Base-by-base conservation (phyloP, 805 yeast genomes). In the Metschnikowia similis region DNA sequence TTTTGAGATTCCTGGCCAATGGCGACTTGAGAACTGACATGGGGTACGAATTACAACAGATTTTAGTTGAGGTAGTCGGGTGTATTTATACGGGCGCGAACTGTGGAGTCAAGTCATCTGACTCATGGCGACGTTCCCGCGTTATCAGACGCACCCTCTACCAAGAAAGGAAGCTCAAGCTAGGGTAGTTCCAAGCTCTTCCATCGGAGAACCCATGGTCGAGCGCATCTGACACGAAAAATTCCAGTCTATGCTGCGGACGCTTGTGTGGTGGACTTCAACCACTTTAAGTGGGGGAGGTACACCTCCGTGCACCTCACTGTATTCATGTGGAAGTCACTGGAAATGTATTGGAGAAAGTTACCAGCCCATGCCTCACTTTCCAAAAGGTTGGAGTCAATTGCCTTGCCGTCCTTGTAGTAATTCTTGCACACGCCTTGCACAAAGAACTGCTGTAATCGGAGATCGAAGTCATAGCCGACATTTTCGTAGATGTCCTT, bases 1-100 rank as follows among this genome's bases (percentile, higher is more conserved):
- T 81, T 58, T 84, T 87, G 50, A 90, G 70, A 35, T 80, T 77
- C 60, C 83, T 80, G 16, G 80, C 56, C 48, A 85, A 67, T 35
- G 77, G 78, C 8, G 66, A 52, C 51, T 69, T 72, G 40, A 60
- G 58, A 6, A 63, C 64, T 11, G 65, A 56, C 60, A 57, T 44
- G 35, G 27, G 26, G 10, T 16, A 14, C 26, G 47, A 26, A 8
- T 41, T 21, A 21, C 21, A 21, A 21, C 21, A 21, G 21, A 21
- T 21, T 21, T 5, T 11, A 11, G 44, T 11, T 41, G 8, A 8
- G 10, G n/a, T 8, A 11, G 26, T 37, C 11, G 5, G 40, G 14
- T 16, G 21, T 16, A 26, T 16, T 30, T 16, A 40, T 40, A 27
- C 29, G 29, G 43, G 45, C 21, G 45, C 45, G 45, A 41, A 41